Evolutionary conservation across 306 rosid genomes (phyloP).

Genomic region (Gastrolobium villosum): DNA sequence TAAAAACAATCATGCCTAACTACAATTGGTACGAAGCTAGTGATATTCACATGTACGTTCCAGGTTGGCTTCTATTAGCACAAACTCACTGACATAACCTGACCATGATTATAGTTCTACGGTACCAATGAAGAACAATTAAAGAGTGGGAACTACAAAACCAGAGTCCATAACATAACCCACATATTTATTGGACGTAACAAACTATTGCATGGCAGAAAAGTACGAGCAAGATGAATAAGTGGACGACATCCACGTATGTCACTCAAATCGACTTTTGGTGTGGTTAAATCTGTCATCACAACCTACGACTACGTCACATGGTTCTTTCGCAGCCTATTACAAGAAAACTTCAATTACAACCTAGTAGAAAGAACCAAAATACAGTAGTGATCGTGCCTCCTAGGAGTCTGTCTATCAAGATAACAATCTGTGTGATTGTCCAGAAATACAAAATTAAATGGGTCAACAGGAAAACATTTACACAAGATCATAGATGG

Average conservation of each 20-base stretch:
- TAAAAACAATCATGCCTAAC: no score
- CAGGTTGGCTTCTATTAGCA: no score
- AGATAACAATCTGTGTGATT: slow-evolving; percentile 26
- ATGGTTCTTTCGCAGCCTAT: slow-evolving; percentile 23
- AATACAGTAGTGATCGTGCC: neutral
- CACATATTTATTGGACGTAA: neutral
- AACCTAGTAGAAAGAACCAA: slow-evolving; percentile 25
- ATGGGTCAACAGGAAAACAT: neutral
- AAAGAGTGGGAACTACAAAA: neutral
- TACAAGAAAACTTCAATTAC: neutral
- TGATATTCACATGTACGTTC: no score
- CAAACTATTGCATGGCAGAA: neutral
- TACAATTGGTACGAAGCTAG: no score
- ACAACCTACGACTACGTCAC: slow-evolving; percentile 27
- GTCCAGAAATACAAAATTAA: slow-evolving; percentile 33
- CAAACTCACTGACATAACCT: neutral
- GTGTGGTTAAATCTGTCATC: slow-evolving; percentile 34
- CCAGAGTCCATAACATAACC: neutral
- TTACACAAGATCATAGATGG: slow-evolving; percentile 12
- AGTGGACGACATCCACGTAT: neutral
- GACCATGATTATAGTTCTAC: neutral
- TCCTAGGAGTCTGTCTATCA: slow-evolving; percentile 19
- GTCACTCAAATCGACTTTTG: slow-evolving; percentile 39
- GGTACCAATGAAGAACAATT: neutral
- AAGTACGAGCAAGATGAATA: neutral